These are phyloP conservation scores for Mycena albidolilacea DNA, from an alignment of 768 basidiomycete genomes.

Conservation along the genomic window DNA sequence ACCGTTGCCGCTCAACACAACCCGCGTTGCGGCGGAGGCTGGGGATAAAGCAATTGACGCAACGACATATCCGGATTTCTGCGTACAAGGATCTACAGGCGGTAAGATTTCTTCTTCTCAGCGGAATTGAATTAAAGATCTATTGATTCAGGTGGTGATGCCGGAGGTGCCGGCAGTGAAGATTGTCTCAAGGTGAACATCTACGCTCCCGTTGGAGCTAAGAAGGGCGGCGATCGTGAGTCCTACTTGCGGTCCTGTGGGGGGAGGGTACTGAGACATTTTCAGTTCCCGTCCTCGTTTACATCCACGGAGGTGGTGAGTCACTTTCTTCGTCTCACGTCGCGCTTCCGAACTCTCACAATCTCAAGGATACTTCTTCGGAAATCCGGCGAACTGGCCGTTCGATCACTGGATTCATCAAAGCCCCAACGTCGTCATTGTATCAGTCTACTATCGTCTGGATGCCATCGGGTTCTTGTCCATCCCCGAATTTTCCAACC, in stretches of 20 bases:
- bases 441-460: constrained; percentile 78
- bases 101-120: constrained; percentile 45
- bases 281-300: constrained; percentile 62
- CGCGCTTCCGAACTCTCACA: not conserved
- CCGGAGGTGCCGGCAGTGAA: constrained; percentile 76
- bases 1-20: constrained; percentile 66
- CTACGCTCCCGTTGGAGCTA: constrained; percentile 67
- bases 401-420: constrained; percentile 78
- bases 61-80: constrained; percentile 68
- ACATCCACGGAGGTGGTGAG: constrained; percentile 66
- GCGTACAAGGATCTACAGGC: constrained; percentile 71
- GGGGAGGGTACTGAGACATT: not conserved
- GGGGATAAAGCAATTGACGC: constrained; percentile 64
- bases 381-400: constrained; percentile 77
- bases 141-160: constrained; percentile 59
- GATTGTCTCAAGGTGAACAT: constrained; percentile 80
- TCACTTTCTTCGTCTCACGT: not conserved
- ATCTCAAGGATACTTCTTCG: constrained; percentile 65
- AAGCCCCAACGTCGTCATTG: constrained; percentile 72
- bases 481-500: constrained; percentile 59
- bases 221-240: constrained; percentile 63
- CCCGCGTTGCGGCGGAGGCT: constrained; percentile 54
- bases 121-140: not conserved
- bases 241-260: not conserved
- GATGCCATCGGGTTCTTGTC: constrained; percentile 76